Evolutionary conservation across 139 green algal species (phyloP), one percentile per base, ranked within the genome.

Genomic region (Closterium sp.): DNA sequence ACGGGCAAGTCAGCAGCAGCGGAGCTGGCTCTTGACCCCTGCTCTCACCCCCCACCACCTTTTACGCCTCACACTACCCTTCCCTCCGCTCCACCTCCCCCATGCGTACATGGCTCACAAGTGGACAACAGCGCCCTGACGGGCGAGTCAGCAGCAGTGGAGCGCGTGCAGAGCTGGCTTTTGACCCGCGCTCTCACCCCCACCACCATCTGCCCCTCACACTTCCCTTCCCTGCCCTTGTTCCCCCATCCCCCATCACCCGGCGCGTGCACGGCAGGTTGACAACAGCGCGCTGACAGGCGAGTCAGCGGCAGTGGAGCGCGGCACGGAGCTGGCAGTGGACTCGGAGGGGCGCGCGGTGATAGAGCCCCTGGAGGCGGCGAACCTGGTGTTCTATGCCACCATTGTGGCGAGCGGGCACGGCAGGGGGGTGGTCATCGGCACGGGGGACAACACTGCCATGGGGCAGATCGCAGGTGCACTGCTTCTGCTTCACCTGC

Each of bases 311-410:
- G 88, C 93, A 43, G 94, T 96, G 90, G 93, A 96, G 86, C 88
- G 95, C 7, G 85, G 31, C 21, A 31, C 89, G 0, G 84, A 94
- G 6, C 84, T 95, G 35, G 90, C 91, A 36, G 25, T 88, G 34
- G 91, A 91, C 88, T 38, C n/a, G 28, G 30, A 84, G 8, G 89
- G n/a, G 9, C 94, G 91, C 84, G 88, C 69, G n/a, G 25, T 93
- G n/a, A 90, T 36, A 5, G 32, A 84, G 34, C 85, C 89, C 1
- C 85, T 94, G 66, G 96, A 97, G 92, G 94, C 96, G n/a, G 87
- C 90, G 76, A 97, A 97, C 94, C 93, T 97, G 21, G 87, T 93
- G n/a, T 97, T 97, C 95, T 97, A 95, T 91, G 95, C 94, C 8
- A 97, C 96, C 33, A 97, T 97, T 83, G 87, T 97, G n/a, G 92